Evolutionary conservation across 1,139 yeast genomes (phyloP).

Genomic region (Nakaseomyces delphensis): DNA sequence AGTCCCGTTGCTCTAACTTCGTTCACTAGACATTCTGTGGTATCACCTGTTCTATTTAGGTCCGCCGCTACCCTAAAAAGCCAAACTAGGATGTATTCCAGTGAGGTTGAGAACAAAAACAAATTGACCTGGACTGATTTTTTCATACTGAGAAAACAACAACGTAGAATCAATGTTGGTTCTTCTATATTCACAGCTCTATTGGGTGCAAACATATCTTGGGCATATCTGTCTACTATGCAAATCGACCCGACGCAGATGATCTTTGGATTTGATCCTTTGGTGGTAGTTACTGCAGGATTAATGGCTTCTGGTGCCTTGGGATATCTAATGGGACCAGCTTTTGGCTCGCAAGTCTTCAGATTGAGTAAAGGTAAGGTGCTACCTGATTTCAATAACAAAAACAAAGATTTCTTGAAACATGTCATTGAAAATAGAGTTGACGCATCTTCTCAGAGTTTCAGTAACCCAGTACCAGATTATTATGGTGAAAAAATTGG

Average conservation of each 20-base stretch:
- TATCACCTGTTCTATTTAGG: not conserved
- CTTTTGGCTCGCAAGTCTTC: conserved; percentile 66
- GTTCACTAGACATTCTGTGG: not conserved
- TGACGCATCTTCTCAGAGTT: conserved; percentile 87
- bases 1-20: not conserved
- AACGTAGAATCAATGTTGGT: conserved; percentile 58
- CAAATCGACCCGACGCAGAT: conserved; percentile 78
- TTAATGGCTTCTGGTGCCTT: conserved; percentile 61
- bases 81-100: conserved; percentile 1
- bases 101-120: not conserved
- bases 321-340: conserved; percentile 80
- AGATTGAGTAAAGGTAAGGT: conserved; percentile 43
- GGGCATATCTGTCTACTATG: conserved; percentile 67
- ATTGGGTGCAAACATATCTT: conserved; percentile 60
- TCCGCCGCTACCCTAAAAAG: not conserved
- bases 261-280: conserved; percentile 79
- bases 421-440: conserved; percentile 74
- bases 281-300: conserved; percentile 63
- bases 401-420: conserved; percentile 65
- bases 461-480: conserved; percentile 94
- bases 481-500: conserved; percentile 95
- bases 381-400: conserved; percentile 42
- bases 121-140: conserved; percentile 61
- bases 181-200: conserved; percentile 64
- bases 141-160: conserved; percentile 63